phyloP scores from a whole-genome alignment of 768 basidiomycete genomes.

The Lentinula aciculospora region DNA sequence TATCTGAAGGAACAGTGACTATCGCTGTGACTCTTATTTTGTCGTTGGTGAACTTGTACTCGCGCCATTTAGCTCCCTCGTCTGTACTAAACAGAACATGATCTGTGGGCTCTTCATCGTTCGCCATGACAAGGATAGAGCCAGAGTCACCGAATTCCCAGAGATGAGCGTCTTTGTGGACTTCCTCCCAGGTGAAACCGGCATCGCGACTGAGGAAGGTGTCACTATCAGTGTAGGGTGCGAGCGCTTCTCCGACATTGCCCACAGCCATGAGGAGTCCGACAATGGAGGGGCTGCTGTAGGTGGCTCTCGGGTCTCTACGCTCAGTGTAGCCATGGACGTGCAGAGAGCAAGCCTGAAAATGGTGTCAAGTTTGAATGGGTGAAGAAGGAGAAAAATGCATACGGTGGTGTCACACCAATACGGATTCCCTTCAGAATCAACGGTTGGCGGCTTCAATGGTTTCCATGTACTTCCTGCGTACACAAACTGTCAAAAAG shows the following conservation, averaged over 20 bases:
- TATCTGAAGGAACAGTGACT: conserved; percentile 86
- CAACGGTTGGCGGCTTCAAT: conserved; percentile 63
- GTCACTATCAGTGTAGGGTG: conserved; percentile 80
- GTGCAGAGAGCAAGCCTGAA: conserved; percentile 78
- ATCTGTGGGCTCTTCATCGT: conserved; percentile 92
- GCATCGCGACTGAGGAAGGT: conserved; percentile 96
- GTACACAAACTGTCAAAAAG: conserved; percentile 5
- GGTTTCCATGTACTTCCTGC: conserved; percentile 85
- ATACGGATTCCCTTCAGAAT: conserved; percentile 73
- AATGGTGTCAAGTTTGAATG: background rate
- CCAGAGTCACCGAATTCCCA: conserved; percentile 99
- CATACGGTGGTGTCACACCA: conserved; percentile 63
- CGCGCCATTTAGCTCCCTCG: conserved; percentile 83
- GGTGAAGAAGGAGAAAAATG: background rate
- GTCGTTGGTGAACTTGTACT: conserved; percentile 77
- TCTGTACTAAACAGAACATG: conserved; percentile 86
- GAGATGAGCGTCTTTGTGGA: conserved; percentile 95
- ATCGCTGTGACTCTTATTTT: conserved; percentile 71
- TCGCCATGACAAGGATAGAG: conserved; percentile 87
- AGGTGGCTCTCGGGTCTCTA: conserved; percentile 84
- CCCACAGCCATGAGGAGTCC: conserved; percentile 96
- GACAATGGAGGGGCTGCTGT: conserved; percentile 86
- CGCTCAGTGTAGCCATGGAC: conserved; percentile 97
- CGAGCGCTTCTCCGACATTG: conserved; percentile 84
- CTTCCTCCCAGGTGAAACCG: conserved; percentile 97